Percentiles rank a stretch among this genome's conserved stretches.
Evolutionary conservation across 345 rosid species (phyloP).

Genomic region (Orychophragmus violaceus): DNA sequence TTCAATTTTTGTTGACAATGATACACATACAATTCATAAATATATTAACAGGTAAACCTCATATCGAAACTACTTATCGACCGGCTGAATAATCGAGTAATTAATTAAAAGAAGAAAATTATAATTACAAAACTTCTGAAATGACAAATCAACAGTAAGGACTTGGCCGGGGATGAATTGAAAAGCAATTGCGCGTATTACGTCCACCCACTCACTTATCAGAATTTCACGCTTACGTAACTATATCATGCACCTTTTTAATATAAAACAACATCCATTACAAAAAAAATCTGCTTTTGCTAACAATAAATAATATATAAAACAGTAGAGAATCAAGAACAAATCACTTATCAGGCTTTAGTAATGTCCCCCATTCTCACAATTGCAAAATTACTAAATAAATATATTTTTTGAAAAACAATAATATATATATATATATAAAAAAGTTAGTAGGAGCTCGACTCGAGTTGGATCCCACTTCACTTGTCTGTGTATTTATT

Average conservation of each 20-base stretch:
- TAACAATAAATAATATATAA: conserved; percentile 1
- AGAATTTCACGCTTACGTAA: conserved; percentile 23
- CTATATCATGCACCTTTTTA: conserved; percentile 20
- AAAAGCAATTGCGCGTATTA: conserved; percentile 39
- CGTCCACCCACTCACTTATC: conserved; percentile 38
- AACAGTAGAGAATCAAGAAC: conserved; percentile 19
- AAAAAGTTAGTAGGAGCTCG: conserved; percentile 4
- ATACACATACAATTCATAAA: too few species aligned
- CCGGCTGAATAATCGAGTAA: neutral
- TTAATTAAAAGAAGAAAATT: neutral
- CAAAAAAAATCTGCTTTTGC: conserved; percentile 7
- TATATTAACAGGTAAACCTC: too few species aligned
- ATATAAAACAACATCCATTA: conserved; percentile 14
- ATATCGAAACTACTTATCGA: too few species aligned
- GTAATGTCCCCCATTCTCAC: conserved; percentile 21
- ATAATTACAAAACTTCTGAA: neutral
- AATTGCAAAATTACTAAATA: conserved; percentile 5
- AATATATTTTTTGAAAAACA: neutral
- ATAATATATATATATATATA: neutral
- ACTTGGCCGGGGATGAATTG: conserved; percentile 4
- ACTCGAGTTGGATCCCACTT: conserved; percentile 32
- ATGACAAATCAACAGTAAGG: neutral
- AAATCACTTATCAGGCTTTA: conserved; percentile 28
- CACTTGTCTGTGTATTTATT: neutral
- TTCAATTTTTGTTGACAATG: too few species aligned